phyloP scores from a whole-genome alignment of 352 stramenopile genomes.

The Phytopythium oedochilum region DNA sequence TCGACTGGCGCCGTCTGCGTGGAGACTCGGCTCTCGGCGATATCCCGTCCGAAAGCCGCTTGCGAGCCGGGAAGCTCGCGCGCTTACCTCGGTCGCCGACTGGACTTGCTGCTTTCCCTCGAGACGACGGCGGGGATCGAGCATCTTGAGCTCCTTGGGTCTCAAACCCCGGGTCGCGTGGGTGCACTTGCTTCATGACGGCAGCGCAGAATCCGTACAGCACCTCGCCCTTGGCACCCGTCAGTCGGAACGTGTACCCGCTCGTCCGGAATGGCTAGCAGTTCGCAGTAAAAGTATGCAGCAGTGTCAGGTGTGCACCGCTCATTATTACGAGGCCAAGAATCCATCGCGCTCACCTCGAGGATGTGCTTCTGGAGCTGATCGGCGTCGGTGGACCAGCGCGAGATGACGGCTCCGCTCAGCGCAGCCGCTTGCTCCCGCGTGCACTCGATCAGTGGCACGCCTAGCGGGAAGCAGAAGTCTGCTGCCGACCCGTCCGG shows the following conservation, averaged over 20 bases:
- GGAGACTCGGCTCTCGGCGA: background rate
- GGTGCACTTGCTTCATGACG: conserved; percentile 47
- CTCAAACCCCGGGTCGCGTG: background rate
- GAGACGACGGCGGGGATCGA: background rate
- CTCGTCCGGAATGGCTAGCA: conserved; percentile 48
- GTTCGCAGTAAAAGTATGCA: background rate
- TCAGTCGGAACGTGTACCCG: conserved; percentile 81
- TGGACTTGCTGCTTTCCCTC: background rate
- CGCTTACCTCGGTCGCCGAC: conserved; percentile 20
- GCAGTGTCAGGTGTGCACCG: background rate
- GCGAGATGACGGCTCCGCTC: conserved; percentile 46
- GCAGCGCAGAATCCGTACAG: conserved; percentile 77
- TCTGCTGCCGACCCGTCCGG: conserved; percentile 55
- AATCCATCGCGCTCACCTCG: conserved; percentile 25
- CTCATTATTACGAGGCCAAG: background rate
- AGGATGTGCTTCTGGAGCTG: conserved; percentile 58
- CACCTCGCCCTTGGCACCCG: conserved; percentile 76
- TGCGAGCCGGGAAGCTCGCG: conserved; percentile 22
- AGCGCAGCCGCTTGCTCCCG: conserved; percentile 43
- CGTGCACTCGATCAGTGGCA: conserved; percentile 56
- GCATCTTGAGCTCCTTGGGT: background rate
- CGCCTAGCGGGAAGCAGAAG: conserved; percentile 79
- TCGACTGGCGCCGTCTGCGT: background rate
- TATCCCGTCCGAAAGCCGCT: background rate
- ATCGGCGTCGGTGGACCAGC: conserved; percentile 68